Evolutionary conservation across 148 eudicot species (phyloP).

Genomic region (Camellia japonica): DNA sequence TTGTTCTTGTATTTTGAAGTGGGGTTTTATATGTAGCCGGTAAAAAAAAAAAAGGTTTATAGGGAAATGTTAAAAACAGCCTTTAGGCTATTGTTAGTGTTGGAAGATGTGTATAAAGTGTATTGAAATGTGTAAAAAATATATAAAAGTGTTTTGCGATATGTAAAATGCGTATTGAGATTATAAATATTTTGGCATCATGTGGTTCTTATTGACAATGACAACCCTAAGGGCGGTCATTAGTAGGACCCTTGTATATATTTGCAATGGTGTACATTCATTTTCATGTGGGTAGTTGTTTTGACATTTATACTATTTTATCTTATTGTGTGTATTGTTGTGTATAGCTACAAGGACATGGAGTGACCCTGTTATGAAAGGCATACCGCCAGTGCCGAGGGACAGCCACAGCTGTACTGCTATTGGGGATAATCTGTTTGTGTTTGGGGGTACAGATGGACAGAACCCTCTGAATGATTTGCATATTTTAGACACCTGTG

Average conservation of each 20-base stretch:
- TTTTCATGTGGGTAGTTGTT: neutral
- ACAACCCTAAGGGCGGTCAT: too few relatives aligned
- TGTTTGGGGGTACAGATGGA: slow-evolving; percentile 93
- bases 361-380: slow-evolving; percentile 67
- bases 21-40: too few relatives aligned
- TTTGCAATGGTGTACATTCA: neutral
- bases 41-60: too few relatives aligned
- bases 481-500: slow-evolving; percentile 74
- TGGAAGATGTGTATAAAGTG: too few relatives aligned
- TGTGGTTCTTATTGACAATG: too few relatives aligned
- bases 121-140: too few relatives aligned
- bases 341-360: slow-evolving; percentile 59
- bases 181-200: too few relatives aligned
- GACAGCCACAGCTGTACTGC: slow-evolving; percentile 95
- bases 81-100: too few relatives aligned
- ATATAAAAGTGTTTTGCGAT: too few relatives aligned
- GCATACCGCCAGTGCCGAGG: slow-evolving; percentile 70
- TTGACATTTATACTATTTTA: neutral
- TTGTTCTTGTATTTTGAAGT: neutral
- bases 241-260: neutral
- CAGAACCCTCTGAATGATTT: slow-evolving; percentile 64
- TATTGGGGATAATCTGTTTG: slow-evolving; percentile 70
- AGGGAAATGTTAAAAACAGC: too few relatives aligned
- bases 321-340: neutral
- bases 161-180: too few relatives aligned